Base-by-base conservation (phyloP, 1,284 basidiomycete species). In the Cutaneotrichosporon daszewskae region DNA sequence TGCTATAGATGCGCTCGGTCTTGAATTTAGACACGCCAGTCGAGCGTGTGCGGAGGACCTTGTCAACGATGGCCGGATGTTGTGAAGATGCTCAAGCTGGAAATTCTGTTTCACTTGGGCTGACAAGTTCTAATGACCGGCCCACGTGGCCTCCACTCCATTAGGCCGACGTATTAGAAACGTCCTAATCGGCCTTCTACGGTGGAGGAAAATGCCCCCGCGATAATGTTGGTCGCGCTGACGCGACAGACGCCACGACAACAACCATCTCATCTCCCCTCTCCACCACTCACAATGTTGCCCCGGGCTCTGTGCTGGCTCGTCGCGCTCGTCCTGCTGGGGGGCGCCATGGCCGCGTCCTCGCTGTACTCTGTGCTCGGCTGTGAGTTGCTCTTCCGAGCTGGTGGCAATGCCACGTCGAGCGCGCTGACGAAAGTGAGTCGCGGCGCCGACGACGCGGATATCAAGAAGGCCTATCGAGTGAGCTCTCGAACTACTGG, bases 381-480 rank as follows among this genome's bases (percentile, higher is more conserved):
- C 43, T 53, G 69, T 72, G 29, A 53, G 63, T 62, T 1, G 3
- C 5, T 5, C 12, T 23, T 12, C 17, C 1, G 37, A 17, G 17
- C 33, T 34, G 45, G 34, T 29, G 36, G 38, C n/a, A n/a, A n/a
- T n/a, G n/a, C 55, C 54, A 50, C 54, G 41, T 54, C 54, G 16
- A n/a, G n/a, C n/a, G n/a, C 11, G 40, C 47, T 55, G 41, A 53
- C 53, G 13, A 9, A 44, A 90, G 86, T 95, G 36, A 78, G 81
- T 56, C 81, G 75, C 54, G 81, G 82, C 34, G 88, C 89, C 18
- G 83, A 81, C 24, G 87, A 92, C 27, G 79, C 81, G 57, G 88
- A 94, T 55, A 88, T 96, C 66, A 82, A 85, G 70, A 83, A 85
- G 57, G 87, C 89, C 2, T 96, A 95, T 74, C 85, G 68, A 56